phyloP scores from a whole-genome alignment of 2,329 filamentous ascomycete species.

The Cercospora citrullina region DNA sequence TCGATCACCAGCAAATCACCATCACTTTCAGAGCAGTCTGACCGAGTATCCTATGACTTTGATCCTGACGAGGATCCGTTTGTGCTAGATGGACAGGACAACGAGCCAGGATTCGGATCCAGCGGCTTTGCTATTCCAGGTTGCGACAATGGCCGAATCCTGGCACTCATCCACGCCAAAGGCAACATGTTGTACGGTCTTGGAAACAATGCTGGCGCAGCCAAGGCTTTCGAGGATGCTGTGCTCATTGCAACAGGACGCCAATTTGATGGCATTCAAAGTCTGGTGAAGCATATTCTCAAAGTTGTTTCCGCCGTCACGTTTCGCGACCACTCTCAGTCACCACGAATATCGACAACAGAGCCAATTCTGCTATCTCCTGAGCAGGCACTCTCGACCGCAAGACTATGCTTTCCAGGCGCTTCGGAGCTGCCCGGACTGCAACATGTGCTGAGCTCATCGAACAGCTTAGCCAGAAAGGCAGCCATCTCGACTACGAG shows the following conservation, averaged over 20 bases:
- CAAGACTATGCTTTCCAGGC: slow-evolving; percentile 75
- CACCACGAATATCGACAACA: slow-evolving; percentile 37
- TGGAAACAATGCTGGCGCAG: slow-evolving; percentile 77
- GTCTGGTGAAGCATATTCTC: slow-evolving; percentile 77
- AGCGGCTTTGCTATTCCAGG: slow-evolving; percentile 84
- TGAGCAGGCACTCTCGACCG: slow-evolving; percentile 78
- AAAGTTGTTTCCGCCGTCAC: slow-evolving; percentile 56
- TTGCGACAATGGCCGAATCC: slow-evolving; percentile 85
- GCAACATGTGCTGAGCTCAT: slow-evolving; percentile 56
- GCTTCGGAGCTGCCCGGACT: slow-evolving; percentile 79
- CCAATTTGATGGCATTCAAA: slow-evolving; percentile 67
- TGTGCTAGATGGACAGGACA: slow-evolving; percentile 43
- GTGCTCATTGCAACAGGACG: slow-evolving; percentile 83
- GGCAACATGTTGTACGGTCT: slow-evolving; percentile 96
- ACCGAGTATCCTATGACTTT: slow-evolving; percentile 59
- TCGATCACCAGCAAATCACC: slow-evolving; percentile 55
- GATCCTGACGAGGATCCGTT: slow-evolving; percentile 46
- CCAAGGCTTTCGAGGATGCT: slow-evolving; percentile 89
- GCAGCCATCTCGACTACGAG: slow-evolving; percentile 90
- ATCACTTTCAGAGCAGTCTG: slow-evolving; percentile 56
- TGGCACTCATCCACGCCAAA: slow-evolving; percentile 93
- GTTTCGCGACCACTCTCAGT: slow-evolving; percentile 26
- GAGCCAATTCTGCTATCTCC: slow-evolving; percentile 79
- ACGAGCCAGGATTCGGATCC: slow-evolving; percentile 64
- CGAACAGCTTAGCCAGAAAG: slow-evolving; percentile 69